These are phyloP conservation scores for Claviceps pazoutovae DNA, from an alignment of 2,329 filamentous ascomycete genomes.

Conservation along the genomic window DNA sequence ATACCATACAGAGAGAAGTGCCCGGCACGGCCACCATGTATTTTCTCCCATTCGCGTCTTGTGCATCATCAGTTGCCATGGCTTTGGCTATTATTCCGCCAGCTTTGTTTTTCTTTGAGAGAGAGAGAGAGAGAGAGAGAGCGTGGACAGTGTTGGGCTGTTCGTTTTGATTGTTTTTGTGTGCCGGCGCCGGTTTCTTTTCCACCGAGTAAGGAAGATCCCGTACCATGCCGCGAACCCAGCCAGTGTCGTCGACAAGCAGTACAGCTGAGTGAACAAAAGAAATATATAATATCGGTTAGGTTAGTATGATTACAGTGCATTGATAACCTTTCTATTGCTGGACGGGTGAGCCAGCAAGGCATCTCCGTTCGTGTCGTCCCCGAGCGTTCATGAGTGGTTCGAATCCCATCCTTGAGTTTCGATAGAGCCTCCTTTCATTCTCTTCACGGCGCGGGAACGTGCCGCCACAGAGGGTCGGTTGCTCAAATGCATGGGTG, in stretches of 20 bases:
- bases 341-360: not conserved
- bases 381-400: not conserved
- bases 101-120: too few relatives aligned
- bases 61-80: too few relatives aligned
- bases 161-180: not conserved
- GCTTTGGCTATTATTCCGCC: too few relatives aligned
- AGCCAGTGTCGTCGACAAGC: not conserved
- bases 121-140: too few relatives aligned
- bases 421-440: not conserved
- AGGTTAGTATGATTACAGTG: slow-evolving; percentile 6
- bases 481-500: not conserved
- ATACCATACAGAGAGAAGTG: too few relatives aligned
- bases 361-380: not conserved
- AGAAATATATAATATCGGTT: not conserved
- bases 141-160: too few relatives aligned
- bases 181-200: not conserved
- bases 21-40: too few relatives aligned
- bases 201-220: too few relatives aligned
- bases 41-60: too few relatives aligned
- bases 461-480: not conserved
- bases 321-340: not conserved
- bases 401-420: not conserved
- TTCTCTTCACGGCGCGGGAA: not conserved
- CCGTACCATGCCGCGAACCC: not conserved
- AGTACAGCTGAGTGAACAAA: not conserved